Conservation (phyloP, 805 yeast genomes). For the Barnettozyma vustinii region DNA sequence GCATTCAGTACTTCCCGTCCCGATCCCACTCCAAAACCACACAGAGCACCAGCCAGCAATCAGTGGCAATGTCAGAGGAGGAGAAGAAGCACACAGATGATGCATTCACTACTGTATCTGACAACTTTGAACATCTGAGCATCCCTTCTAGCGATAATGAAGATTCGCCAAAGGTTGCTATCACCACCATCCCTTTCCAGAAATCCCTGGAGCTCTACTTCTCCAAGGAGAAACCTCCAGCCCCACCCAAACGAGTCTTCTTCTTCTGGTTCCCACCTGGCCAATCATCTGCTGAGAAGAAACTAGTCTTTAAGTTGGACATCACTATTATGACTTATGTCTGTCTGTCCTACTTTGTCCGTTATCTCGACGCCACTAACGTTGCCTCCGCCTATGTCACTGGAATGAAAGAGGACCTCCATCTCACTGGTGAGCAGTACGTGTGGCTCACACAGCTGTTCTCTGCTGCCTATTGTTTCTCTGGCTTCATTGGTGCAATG, state of each 20-base stretch:
- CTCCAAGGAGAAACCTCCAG: constrained; percentile 13
- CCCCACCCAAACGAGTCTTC: constrained; percentile 8
- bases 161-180: background rate
- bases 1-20: too few species aligned
- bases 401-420: too few species aligned
- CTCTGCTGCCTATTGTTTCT: too few species aligned
- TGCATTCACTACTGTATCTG: background rate
- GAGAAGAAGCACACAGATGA: background rate
- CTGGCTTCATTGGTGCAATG: too few species aligned
- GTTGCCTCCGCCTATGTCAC: too few species aligned
- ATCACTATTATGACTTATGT: too few species aligned
- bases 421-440: too few species aligned
- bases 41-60: too few species aligned
- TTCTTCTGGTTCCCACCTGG: constrained; percentile 15
- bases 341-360: too few species aligned
- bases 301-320: constrained; percentile 3
- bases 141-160: background rate
- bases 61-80: background rate
- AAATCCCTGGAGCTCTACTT: constrained; percentile 13
- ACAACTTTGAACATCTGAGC: background rate
- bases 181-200: constrained; percentile 9
- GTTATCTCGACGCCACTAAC: too few species aligned
- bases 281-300: constrained; percentile 7
- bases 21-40: too few species aligned
- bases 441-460: too few species aligned